Evolutionary conservation across 2,329 filamentous ascomycete species (phyloP).

Genomic region (Graphium sp.): DNA sequence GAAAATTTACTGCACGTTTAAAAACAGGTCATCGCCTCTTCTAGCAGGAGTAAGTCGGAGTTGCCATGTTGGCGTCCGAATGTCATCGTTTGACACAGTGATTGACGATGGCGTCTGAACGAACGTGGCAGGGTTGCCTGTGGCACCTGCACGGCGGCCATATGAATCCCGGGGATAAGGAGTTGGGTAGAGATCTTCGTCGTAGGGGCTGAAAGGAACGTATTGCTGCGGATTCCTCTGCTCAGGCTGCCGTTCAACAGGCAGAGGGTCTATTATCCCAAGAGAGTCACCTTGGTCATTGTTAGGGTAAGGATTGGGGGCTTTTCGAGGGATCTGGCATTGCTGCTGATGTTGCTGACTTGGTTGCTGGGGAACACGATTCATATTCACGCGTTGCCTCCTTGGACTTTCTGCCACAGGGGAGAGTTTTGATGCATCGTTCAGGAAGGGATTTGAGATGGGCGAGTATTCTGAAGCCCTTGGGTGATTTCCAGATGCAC

Average conservation of each 20-base stretch:
- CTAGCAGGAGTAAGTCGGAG: slow-evolving; percentile 50
- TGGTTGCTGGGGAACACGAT: not conserved
- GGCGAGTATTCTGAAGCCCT: slow-evolving; percentile 1
- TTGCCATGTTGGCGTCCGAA: slow-evolving; percentile 38
- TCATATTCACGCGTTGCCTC: not conserved
- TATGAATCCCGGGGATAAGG: not conserved
- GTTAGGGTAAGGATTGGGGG: slow-evolving; percentile 5
- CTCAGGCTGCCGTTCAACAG: too few species aligned
- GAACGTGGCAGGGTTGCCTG: not conserved
- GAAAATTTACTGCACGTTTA: slow-evolving; percentile 37
- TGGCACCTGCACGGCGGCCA: too few species aligned
- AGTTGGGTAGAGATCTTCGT: slow-evolving; percentile 22
- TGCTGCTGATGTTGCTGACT: slow-evolving; percentile 2
- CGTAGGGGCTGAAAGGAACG: slow-evolving; percentile 27
- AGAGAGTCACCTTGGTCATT: too few species aligned
- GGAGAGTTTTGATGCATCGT: not conserved
- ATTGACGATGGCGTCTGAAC: not conserved
- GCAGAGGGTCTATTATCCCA: too few species aligned
- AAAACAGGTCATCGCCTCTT: slow-evolving; percentile 46
- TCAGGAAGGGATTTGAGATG: slow-evolving; percentile 3
- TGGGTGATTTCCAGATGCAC: not conserved
- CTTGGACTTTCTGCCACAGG: not conserved
- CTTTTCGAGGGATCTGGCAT: slow-evolving; percentile 4
- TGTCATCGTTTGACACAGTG: not conserved
- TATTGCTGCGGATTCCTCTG: not conserved